These are phyloP conservation scores for Zizania latifolia DNA, from an alignment of 176 grass and related monocot species.

Conservation along the genomic window DNA sequence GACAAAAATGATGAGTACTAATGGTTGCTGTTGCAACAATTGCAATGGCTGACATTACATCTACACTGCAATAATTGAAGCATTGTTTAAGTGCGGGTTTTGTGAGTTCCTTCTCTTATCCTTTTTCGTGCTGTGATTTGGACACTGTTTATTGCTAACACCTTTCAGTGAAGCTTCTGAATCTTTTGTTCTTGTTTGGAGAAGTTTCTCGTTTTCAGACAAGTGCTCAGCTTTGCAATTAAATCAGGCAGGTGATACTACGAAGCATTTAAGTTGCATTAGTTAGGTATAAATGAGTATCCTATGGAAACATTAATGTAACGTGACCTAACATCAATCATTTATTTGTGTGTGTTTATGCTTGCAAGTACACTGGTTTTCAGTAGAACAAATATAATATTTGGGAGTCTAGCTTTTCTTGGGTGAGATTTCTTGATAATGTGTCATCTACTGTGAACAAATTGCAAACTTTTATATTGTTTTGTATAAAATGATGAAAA, in stretches of 20 bases:
- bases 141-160: neutral
- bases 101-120: neutral
- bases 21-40: neutral
- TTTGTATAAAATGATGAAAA: neutral
- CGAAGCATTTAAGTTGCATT: slow-evolving; percentile 16
- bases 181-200: neutral
- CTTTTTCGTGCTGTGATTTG: neutral
- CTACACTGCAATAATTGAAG: slow-evolving; percentile 9
- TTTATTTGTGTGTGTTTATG: slow-evolving; percentile 14
- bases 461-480: neutral
- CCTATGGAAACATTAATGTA: slow-evolving; percentile 30
- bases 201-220: neutral
- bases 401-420: neutral
- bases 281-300: slow-evolving; percentile 33
- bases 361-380: slow-evolving; percentile 6
- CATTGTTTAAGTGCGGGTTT: slow-evolving; percentile 13
- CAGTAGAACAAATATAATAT: neutral
- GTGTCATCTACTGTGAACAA: neutral
- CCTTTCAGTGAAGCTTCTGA: slow-evolving; percentile 9
- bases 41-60: slow-evolving; percentile 6
- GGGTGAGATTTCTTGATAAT: neutral
- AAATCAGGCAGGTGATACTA: slow-evolving; percentile 6
- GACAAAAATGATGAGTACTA: slow-evolving; percentile 2
- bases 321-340: slow-evolving; percentile 11
- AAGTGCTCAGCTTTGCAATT: slow-evolving; percentile 9